Conservation (phyloP, 1,284 basidiomycete species). For the Trichosporon sp. region DNA sequence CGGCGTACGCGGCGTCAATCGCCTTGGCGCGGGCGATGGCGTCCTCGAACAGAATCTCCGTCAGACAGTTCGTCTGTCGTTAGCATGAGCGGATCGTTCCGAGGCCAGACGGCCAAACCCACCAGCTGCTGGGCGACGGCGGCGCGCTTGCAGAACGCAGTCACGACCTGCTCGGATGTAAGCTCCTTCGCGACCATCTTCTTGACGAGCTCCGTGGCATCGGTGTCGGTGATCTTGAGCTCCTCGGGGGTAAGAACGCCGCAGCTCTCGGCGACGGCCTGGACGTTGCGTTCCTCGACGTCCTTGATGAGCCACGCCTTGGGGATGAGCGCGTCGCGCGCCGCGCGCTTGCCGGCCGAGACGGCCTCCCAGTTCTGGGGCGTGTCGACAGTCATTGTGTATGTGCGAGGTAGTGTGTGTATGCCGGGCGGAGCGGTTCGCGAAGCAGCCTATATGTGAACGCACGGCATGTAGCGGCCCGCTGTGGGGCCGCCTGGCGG, state of each 20-base stretch:
- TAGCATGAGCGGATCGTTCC: background rate
- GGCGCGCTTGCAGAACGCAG: constrained; percentile 69
- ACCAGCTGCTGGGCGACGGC: constrained; percentile 76
- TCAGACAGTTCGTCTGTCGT: constrained; percentile 49
- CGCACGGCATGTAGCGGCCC: background rate
- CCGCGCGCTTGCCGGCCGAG: constrained; percentile 55
- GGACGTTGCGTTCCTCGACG: constrained; percentile 46
- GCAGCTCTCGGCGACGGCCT: constrained; percentile 57
- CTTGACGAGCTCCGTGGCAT: constrained; percentile 30
- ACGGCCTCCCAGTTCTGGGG: constrained; percentile 54
- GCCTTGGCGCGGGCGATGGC: constrained; percentile 48
- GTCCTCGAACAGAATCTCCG: constrained; percentile 51
- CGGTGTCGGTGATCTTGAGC: constrained; percentile 61
- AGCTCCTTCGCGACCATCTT: constrained; percentile 27
- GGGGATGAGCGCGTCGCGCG: constrained; percentile 59
- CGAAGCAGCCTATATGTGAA: background rate
- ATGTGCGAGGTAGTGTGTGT: background rate
- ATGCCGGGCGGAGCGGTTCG: background rate
- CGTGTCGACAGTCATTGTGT: constrained; percentile 12
- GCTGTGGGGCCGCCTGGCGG: background rate
- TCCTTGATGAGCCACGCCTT: constrained; percentile 57
- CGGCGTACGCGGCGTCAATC: constrained; percentile 48
- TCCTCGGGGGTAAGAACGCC: constrained; percentile 61
- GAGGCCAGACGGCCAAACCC: constrained; percentile 34
- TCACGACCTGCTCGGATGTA: constrained; percentile 32